Conservation (phyloP, 1,139 yeast species). For the Magnusiomyces suaveolens region DNA sequence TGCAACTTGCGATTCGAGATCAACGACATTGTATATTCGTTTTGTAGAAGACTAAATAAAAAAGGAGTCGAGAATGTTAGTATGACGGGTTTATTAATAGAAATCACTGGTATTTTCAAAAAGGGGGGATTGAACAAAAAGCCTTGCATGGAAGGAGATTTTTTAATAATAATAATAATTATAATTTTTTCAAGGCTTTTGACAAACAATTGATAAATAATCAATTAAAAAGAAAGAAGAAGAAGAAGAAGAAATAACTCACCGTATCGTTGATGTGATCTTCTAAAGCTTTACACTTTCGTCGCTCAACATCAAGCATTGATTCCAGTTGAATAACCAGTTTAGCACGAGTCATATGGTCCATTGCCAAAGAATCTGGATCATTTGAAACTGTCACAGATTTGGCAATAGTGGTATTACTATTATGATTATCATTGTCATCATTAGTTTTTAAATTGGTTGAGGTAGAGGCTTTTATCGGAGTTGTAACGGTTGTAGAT, state of each 20-base stretch:
- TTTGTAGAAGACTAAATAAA: not conserved
- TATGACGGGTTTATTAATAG: not conserved
- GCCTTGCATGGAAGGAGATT: not conserved
- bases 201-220: not conserved
- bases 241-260: not conserved
- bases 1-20: not conserved
- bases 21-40: not conserved
- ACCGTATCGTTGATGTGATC: not conserved
- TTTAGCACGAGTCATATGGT: slow-evolving; percentile 17
- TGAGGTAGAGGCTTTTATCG: not conserved
- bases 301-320: slow-evolving; percentile 29
- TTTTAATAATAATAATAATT: too few species aligned
- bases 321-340: slow-evolving; percentile 24
- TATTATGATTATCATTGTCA: not conserved
- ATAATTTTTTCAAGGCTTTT: too few species aligned
- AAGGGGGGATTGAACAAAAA: not conserved
- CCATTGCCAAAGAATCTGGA: not conserved
- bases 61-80: not conserved
- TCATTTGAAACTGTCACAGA: not conserved
- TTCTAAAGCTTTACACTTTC: slow-evolving; percentile 27
- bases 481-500: not conserved
- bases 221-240: not conserved
- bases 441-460: not conserved
- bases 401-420: not conserved
- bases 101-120: too few species aligned